Evolutionary conservation across 495 filamentous ascomycete genomes (phyloP).

Genomic region (Penicillium cosmopolitanum): DNA sequence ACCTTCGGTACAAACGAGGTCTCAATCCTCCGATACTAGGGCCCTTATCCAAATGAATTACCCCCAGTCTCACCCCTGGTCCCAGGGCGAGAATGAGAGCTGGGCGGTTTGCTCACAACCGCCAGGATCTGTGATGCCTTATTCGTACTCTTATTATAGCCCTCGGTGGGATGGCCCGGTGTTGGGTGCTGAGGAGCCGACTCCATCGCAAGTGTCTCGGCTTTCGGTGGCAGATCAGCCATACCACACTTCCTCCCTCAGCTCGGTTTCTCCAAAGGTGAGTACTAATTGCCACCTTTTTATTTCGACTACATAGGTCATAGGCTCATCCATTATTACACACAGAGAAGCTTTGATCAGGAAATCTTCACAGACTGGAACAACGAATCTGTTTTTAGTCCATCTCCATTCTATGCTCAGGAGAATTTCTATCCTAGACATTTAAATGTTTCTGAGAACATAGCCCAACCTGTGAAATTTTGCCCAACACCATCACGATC

Average conservation of each 20-base stretch:
- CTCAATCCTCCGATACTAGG: conserved; percentile 16
- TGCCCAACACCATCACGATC: conserved; percentile 12
- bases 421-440: background rate
- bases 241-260: conserved; percentile 10
- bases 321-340: background rate
- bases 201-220: conserved; percentile 17
- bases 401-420: conserved; percentile 1
- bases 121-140: conserved; percentile 25
- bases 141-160: conserved; percentile 19
- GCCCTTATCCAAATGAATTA: conserved; percentile 16
- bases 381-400: background rate
- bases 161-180: conserved; percentile 10
- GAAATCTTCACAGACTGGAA: conserved; percentile 3
- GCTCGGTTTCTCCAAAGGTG: background rate
- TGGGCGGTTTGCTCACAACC: conserved; percentile 34
- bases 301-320: background rate
- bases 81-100: conserved; percentile 17
- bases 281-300: background rate
- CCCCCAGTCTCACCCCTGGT: conserved; percentile 23
- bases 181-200: conserved; percentile 14
- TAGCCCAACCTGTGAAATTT: background rate
- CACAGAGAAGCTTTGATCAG: background rate
- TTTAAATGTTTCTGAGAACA: background rate
- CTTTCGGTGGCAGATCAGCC: conserved; percentile 11
- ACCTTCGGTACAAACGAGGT: conserved; percentile 26